phyloP scores from a whole-genome alignment of 2,329 filamentous ascomycete species.

The Beauveria scarabaeidicola region DNA sequence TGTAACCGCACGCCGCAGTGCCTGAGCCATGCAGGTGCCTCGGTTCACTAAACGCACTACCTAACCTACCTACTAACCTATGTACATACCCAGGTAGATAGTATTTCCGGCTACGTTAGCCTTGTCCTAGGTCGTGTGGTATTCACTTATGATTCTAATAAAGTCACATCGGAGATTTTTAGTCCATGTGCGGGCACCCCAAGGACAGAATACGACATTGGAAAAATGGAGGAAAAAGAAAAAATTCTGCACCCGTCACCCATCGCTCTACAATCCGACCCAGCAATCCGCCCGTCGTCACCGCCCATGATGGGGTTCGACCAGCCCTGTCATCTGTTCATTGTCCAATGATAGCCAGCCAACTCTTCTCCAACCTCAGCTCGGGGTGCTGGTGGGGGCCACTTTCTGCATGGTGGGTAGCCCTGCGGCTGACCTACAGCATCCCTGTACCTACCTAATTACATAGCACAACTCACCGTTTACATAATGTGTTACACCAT shows the following conservation, averaged over 20 bases:
- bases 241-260: no score
- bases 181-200: no score
- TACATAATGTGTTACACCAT: no score
- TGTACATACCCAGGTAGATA: no score
- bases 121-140: neutral
- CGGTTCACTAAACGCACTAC: neutral
- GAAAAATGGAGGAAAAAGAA: no score
- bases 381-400: neutral
- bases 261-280: no score
- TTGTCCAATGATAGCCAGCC: neutral
- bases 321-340: neutral
- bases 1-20: neutral
- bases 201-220: no score
- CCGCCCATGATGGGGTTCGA: neutral
- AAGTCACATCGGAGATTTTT: no score
- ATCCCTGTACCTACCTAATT: no score
- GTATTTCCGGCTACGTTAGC: neutral
- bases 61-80: no score
- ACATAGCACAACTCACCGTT: no score
- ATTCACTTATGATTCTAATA: no score
- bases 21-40: neutral
- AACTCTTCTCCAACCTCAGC: neutral
- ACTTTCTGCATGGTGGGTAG: neutral
- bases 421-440: neutral
- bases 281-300: neutral